Percentiles rank a stretch among this genome's conserved stretches.
These are phyloP conservation scores for Canavalia gladiata DNA, from an alignment of 306 rosid genomes.

Conservation along the genomic window DNA sequence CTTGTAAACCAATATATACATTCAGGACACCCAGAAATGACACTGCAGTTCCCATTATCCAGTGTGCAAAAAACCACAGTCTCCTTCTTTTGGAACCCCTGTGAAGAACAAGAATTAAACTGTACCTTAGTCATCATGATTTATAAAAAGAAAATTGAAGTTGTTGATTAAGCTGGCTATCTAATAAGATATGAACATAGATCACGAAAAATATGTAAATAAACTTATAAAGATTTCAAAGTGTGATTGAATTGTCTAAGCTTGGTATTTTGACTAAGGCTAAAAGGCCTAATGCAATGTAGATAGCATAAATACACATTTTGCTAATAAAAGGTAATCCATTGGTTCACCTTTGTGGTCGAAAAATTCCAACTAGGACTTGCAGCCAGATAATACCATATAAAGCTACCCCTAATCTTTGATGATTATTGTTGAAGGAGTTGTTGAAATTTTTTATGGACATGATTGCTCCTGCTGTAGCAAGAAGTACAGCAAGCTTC, in stretches of 20 bases:
- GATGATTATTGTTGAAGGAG: conserved; percentile 78
- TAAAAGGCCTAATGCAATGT: conserved; percentile 25
- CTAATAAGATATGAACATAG: not conserved
- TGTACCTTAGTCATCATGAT: not conserved
- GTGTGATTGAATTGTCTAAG: conserved; percentile 6
- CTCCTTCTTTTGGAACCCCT: conserved; percentile 76
- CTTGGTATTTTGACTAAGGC: not conserved
- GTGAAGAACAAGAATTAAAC: conserved; percentile 18
- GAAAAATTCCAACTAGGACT: conserved; percentile 63
- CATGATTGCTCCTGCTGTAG: conserved; percentile 79
- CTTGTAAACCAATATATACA: conserved; percentile 72
- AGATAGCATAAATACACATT: not conserved
- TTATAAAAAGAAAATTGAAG: not conserved
- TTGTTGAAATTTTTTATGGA: conserved; percentile 81
- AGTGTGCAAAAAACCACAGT: conserved; percentile 69
- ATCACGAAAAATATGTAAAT: not conserved
- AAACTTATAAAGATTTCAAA: not conserved
- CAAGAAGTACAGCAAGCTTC: conserved; percentile 70
- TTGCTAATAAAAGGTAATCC: conserved; percentile 16
- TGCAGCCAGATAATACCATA: conserved; percentile 86
- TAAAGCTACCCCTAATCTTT: conserved; percentile 76
- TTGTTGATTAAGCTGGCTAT: not conserved
- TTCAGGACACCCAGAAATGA: conserved; percentile 66
- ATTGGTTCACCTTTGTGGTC: conserved; percentile 68
- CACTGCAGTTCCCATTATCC: conserved; percentile 72